A percentile compares a stretch with the other conserved stretches of the same genome.
Conservation (phyloP, 805 yeast genomes). For the Clavispora asparagi region DNA sequence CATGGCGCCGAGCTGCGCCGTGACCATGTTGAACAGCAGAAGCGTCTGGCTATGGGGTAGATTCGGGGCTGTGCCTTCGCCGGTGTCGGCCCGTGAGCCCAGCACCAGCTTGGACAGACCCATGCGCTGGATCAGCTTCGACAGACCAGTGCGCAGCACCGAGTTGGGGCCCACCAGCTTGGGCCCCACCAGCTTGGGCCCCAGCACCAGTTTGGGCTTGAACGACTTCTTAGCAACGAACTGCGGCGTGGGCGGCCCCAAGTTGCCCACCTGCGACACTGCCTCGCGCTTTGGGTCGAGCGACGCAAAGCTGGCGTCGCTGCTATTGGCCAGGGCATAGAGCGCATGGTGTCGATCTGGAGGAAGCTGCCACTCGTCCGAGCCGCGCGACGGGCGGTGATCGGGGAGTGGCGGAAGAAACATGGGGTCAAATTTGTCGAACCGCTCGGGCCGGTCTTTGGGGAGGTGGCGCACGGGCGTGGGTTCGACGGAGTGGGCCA, state of each 20-base stretch:
- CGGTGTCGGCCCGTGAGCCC: too few species aligned
- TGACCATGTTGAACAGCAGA: slow-evolving; percentile 31
- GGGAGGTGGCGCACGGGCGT: slow-evolving; percentile 25
- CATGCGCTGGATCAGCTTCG: slow-evolving; percentile 3
- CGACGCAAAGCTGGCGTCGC: slow-evolving; percentile 1
- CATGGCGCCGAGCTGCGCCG: slow-evolving; percentile 27
- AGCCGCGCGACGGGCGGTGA: neutral
- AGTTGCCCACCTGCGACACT: neutral
- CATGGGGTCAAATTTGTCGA: neutral
- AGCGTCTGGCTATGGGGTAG: slow-evolving; percentile 14
- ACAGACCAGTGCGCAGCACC: neutral
- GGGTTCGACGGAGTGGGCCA: slow-evolving; percentile 23
- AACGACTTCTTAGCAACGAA: neutral
- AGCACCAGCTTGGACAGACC: too few species aligned
- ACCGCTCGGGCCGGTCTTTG: neutral
- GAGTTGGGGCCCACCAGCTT: slow-evolving; percentile 1
- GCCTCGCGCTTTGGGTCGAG: slow-evolving; percentile 2
- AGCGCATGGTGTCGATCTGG: neutral
- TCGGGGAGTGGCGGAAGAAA: neutral
- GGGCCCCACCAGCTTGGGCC: neutral
- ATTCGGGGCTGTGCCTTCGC: too few species aligned
- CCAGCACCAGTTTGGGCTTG: neutral
- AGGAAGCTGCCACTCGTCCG: neutral
- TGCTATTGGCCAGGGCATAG: slow-evolving; percentile 1
- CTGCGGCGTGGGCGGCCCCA: slow-evolving; percentile 1